Evolutionary conservation across 257 asterid species (phyloP), one percentile per base, ranked within the genome.

Genomic region (Scutellaria galericulata): DNA sequence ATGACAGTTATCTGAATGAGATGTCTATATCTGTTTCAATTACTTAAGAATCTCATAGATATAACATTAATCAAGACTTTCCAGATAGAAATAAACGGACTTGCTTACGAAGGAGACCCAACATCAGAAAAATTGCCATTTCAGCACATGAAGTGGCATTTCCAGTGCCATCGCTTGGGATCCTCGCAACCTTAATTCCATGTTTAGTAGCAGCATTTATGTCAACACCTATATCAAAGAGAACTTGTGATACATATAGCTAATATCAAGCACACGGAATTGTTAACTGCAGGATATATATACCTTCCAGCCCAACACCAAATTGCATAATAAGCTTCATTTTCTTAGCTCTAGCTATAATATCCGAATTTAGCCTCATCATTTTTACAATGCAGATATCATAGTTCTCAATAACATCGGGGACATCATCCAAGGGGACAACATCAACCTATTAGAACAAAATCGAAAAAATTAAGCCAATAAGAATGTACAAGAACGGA

Each of bases 61-160:
- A 18, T 55, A 20, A 70, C 56, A 44, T 53, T 31, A 74, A 69
- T 67, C 20, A 24, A 56, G 65, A 46, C 50, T 15, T 58, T 70
- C n/a, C 65, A 70, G 83, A 70, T 51, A 42, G 62, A 68, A 72
- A 75, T 61, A 47, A 51, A 83, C 97, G 52, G 84, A 94, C 99
- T 80, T 91, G 99, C 86, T 88, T 94, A 73, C 99, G 99, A 47
- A 94, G 97, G 79, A 94, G 96, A 73, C 96, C 98, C 93, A 94
- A 81, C 81, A 86, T 87, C 78, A 91, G 82, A 86, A 87, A 94
- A 78, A 94, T 87, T 42, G 98, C 87, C 99, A 91, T 91, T 86
- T 94, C 99, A 83, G 99, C 97, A 82, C 99, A 95, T 57, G 99
- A 95, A 69, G 87, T 72, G 53, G 99, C 98, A 83, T 95, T 95